These are phyloP conservation scores for Przewalskia tangutica DNA, from an alignment of 257 asterid genomes.

Conservation along the genomic window DNA sequence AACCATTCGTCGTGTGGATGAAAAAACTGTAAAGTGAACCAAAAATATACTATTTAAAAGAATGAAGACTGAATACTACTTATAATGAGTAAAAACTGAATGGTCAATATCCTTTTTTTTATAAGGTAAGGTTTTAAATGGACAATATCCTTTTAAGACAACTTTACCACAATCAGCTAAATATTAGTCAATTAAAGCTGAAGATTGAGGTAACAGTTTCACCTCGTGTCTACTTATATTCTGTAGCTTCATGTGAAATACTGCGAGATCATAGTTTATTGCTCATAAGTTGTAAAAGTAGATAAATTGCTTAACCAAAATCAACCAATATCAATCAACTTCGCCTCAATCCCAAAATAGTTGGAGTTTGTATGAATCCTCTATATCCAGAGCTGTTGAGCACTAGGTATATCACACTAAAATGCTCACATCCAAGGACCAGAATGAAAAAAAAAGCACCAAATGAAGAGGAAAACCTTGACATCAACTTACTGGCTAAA, in stretches of 20 bases:
- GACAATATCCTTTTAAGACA: not conserved
- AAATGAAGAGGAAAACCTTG: not conserved
- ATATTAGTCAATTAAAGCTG: not conserved
- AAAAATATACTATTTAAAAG: not conserved
- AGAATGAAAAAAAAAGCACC: not conserved
- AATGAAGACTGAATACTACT: not conserved
- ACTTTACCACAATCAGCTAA: not conserved
- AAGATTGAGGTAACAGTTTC: not conserved
- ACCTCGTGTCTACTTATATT: not conserved
- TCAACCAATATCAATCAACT: not conserved
- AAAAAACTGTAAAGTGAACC: not conserved
- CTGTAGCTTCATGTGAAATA: not conserved
- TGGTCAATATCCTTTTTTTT: not conserved
- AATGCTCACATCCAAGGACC: not conserved
- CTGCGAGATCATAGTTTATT: not conserved
- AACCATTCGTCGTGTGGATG: not conserved
- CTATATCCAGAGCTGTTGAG: not conserved
- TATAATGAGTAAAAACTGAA: not conserved
- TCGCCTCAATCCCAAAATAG: not conserved
- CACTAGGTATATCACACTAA: not conserved
- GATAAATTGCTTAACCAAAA: not conserved
- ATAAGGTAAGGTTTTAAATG: not conserved
- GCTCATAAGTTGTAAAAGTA: not conserved
- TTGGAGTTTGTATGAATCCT: not conserved
- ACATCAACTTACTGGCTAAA: constrained; percentile 57